Evolutionary conservation across 768 basidiomycete species (phyloP).

Genomic region (Lanmaoa pseudosensibilis): DNA sequence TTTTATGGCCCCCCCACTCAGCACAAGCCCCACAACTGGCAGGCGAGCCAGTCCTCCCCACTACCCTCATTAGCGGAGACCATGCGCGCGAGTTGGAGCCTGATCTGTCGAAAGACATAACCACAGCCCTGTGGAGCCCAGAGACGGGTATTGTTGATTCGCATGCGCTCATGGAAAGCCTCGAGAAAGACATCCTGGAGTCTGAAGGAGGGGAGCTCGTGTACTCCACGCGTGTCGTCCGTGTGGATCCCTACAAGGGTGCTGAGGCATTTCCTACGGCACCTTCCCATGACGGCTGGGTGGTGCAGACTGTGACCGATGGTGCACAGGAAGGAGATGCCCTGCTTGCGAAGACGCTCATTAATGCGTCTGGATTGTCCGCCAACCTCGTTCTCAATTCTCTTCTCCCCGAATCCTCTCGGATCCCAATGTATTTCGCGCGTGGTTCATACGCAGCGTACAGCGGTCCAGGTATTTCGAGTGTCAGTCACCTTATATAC

Average conservation of each 20-base stretch:
- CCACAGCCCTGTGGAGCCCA: slow-evolving; percentile 75
- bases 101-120: slow-evolving; percentile 69
- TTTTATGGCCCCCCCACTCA: slow-evolving; percentile 52
- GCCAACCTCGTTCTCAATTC: slow-evolving; percentile 71
- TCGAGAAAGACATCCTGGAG: slow-evolving; percentile 80
- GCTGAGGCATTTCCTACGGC: slow-evolving; percentile 17
- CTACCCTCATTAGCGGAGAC: slow-evolving; percentile 64
- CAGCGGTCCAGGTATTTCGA: slow-evolving; percentile 68
- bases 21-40: slow-evolving; percentile 14
- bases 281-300: slow-evolving; percentile 71
- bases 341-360: slow-evolving; percentile 69
- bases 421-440: slow-evolving; percentile 76
- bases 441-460: slow-evolving; percentile 89
- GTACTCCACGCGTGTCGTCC: slow-evolving; percentile 78
- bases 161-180: slow-evolving; percentile 75
- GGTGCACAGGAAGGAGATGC: slow-evolving; percentile 53
- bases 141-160: slow-evolving; percentile 91
- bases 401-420: slow-evolving; percentile 53
- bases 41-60: slow-evolving; percentile 50
- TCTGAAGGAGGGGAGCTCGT: slow-evolving; percentile 69
- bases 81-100: slow-evolving; percentile 79
- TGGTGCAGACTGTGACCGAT: slow-evolving; percentile 75
- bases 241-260: slow-evolving; percentile 66
- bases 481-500: slow-evolving; percentile 80
- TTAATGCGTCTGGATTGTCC: slow-evolving; percentile 82